These are phyloP conservation scores for Tricholoma flavovirens DNA, from an alignment of 768 basidiomycete genomes.

Conservation along the genomic window DNA sequence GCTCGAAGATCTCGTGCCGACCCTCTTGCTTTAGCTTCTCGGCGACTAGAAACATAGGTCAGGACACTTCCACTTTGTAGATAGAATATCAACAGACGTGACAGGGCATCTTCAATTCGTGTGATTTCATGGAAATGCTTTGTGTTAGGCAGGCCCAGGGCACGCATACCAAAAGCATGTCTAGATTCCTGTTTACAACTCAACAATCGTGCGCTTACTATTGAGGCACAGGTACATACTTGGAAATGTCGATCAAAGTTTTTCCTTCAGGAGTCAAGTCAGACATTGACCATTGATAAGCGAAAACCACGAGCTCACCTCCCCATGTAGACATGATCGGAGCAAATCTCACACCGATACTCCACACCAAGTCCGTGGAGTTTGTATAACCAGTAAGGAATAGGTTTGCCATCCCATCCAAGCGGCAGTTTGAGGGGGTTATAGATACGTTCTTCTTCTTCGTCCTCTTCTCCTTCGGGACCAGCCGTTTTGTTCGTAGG, in stretches of 20 bases:
- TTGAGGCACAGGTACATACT: conserved; percentile 30
- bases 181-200: conserved; percentile 65
- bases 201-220: conserved; percentile 12
- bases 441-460: conserved; percentile 95
- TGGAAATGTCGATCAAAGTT: conserved; percentile 97
- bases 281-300: conserved; percentile 1
- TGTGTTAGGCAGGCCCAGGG: conserved; percentile 93
- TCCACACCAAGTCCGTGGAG: conserved; percentile 97
- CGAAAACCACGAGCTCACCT: conserved; percentile 41
- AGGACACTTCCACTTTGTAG: background rate
- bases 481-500: conserved; percentile 40
- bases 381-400: conserved; percentile 98
- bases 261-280: conserved; percentile 48
- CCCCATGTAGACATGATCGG: conserved; percentile 95
- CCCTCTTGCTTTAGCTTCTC: conserved; percentile 98
- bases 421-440: conserved; percentile 96
- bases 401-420: conserved; percentile 98
- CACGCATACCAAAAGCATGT: conserved; percentile 97
- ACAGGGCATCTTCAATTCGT: conserved; percentile 91
- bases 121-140: conserved; percentile 99
- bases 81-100: conserved; percentile 51
- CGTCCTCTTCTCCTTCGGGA: conserved; percentile 70
- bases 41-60: conserved; percentile 55
- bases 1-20: conserved; percentile 86
- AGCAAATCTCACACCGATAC: conserved; percentile 97